Evolutionary conservation across 345 rosid species (phyloP).

Genomic region (Populus davidiana): DNA sequence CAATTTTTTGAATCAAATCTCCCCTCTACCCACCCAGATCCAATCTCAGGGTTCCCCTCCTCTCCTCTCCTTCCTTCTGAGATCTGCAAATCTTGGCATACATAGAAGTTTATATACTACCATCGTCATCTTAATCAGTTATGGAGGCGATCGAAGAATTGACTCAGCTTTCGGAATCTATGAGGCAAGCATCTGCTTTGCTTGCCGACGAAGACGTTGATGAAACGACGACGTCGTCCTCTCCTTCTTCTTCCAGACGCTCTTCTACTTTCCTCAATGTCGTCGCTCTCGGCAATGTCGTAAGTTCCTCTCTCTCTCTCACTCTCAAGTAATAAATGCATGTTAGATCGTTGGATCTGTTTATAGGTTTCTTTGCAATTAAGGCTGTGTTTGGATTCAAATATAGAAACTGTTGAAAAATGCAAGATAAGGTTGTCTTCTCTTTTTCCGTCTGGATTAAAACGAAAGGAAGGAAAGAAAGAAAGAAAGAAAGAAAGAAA

Average conservation of each 20-base stretch:
- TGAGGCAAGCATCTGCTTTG: constrained; percentile 78
- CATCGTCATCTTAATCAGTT: background rate
- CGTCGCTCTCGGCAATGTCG: constrained; percentile 84
- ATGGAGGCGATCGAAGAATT: constrained; percentile 99
- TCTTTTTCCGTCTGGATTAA: too few species aligned
- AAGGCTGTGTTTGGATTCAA: constrained; percentile 9
- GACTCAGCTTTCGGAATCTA: constrained; percentile 78
- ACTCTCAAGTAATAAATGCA: background rate
- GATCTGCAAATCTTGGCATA: background rate
- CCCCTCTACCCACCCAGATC: background rate
- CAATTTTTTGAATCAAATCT: background rate
- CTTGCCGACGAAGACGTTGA: constrained; percentile 92
- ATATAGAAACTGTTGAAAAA: background rate
- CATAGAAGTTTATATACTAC: background rate
- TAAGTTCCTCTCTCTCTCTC: constrained; percentile 34
- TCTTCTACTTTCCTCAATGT: constrained; percentile 76
- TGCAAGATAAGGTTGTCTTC: too few species aligned
- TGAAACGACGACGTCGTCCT: constrained; percentile 41
- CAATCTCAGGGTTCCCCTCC: constrained; percentile 14
- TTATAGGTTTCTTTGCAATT: background rate
- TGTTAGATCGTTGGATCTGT: constrained; percentile 17
- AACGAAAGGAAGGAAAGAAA: background rate
- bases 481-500: background rate
- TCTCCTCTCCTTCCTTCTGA: background rate
- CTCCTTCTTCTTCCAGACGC: constrained; percentile 50